These are phyloP conservation scores for Phylloporus sp. DNA, from an alignment of 768 basidiomycete species.

Conservation along the genomic window DNA sequence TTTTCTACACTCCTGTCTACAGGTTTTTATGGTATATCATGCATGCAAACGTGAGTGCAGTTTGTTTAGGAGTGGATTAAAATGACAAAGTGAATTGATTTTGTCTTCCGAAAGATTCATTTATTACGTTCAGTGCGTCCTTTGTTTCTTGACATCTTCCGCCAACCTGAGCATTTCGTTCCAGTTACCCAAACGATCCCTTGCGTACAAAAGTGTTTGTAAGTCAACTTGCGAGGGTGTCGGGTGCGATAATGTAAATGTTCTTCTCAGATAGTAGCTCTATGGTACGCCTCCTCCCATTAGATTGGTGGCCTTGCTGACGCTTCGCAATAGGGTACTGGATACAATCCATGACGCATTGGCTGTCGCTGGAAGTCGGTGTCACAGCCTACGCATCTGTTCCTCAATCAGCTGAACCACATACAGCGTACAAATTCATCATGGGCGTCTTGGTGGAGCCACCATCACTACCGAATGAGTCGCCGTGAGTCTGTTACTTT, in stretches of 20 bases:
- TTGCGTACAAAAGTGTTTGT: slow-evolving; percentile 5
- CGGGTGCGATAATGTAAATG: background rate
- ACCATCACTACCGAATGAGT: background rate
- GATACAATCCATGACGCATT: slow-evolving; percentile 9
- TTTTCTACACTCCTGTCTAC: background rate
- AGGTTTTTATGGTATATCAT: slow-evolving; percentile 1
- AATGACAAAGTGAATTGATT: background rate
- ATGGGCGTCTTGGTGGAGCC: background rate
- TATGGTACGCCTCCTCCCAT: background rate
- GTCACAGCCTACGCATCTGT: background rate
- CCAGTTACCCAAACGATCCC: slow-evolving; percentile 7
- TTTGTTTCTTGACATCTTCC: background rate
- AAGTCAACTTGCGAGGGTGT: background rate
- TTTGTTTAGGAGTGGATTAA: background rate
- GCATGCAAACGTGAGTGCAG: slow-evolving; percentile 15
- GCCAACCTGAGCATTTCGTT: background rate
- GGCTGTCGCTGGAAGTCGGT: slow-evolving; percentile 8
- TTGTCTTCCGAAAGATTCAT: slow-evolving; percentile 1
- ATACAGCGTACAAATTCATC: slow-evolving; percentile 8
- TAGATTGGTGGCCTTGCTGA: background rate
- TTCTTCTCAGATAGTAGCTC: slow-evolving; percentile 3
- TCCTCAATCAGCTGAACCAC: background rate
- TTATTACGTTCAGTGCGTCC: slow-evolving; percentile 7
- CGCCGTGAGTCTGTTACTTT: slow-evolving; percentile 2
- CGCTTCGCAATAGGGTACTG: background rate